A percentile compares a stretch with the other conserved stretches of the same genome.
Conservation (phyloP, 164 flowering plant genomes). For the Vitis cinerea region DNA sequence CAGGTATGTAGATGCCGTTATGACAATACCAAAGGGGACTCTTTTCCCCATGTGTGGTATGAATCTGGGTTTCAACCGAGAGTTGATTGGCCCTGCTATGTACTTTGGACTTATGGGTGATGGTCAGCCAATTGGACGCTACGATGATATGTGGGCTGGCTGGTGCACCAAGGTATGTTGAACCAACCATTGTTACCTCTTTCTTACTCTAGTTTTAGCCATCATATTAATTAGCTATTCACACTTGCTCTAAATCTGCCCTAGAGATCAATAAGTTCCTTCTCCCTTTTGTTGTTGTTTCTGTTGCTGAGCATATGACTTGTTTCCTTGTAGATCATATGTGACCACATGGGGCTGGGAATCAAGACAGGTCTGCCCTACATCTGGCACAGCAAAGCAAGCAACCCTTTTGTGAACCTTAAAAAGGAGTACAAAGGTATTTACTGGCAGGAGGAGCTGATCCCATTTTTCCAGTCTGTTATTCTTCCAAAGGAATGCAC, state of each 20-base stretch:
- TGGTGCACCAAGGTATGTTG: constrained; percentile 73
- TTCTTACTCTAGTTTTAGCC: not conserved
- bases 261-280: not conserved
- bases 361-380: constrained; percentile 75
- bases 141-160: constrained; percentile 91
- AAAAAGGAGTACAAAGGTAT: constrained; percentile 77
- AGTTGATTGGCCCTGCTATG: constrained; percentile 81
- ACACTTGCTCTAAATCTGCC: too few species aligned
- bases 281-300: not conserved
- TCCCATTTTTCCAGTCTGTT: constrained; percentile 70
- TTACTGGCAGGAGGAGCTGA: constrained; percentile 74
- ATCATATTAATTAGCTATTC: not conserved
- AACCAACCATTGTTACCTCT: too few species aligned
- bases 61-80: constrained; percentile 75
- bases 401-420: constrained; percentile 75
- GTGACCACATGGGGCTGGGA: constrained; percentile 68
- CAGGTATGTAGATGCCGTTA: constrained; percentile 79
- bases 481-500: constrained; percentile 61
- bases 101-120: constrained; percentile 90
- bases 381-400: constrained; percentile 83
- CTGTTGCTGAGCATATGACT: not conserved
- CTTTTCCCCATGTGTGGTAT: constrained; percentile 86
- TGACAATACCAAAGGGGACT: constrained; percentile 80
- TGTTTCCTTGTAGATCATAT: not conserved
- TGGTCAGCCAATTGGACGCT: constrained; percentile 86